A percentile compares a stretch with the other conserved stretches of the same genome.
phyloP scores from a whole-genome alignment of 805 yeast species.

The Yamadazyma takamatsuzukensis region DNA sequence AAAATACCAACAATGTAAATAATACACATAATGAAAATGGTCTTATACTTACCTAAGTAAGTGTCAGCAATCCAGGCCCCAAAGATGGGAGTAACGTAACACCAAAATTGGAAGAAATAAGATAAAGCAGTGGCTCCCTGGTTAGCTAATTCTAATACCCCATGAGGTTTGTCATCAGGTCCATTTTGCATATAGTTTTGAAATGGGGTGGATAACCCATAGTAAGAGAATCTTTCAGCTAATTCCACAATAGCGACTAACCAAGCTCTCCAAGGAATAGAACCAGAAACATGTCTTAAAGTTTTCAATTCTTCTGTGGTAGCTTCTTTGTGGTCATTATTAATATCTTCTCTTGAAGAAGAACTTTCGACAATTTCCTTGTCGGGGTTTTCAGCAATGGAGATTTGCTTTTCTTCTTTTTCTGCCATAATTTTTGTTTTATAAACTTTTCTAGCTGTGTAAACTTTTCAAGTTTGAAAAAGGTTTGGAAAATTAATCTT shows the following conservation, averaged over 20 bases:
- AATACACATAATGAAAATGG: constrained; percentile 58
- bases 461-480: too few species aligned
- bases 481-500: too few species aligned
- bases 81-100: constrained; percentile 73
- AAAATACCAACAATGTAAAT: constrained; percentile 61
- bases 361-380: too few species aligned
- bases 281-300: constrained; percentile 50
- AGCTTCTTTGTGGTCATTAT: constrained; percentile 43
- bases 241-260: constrained; percentile 69
- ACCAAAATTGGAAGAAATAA: constrained; percentile 77
- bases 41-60: constrained; percentile 66
- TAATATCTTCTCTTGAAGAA: too few species aligned
- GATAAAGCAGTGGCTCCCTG: constrained; percentile 69
- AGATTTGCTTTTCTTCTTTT: neutral
- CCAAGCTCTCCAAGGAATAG: constrained; percentile 55
- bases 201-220: constrained; percentile 73
- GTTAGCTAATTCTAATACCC: constrained; percentile 55
- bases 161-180: constrained; percentile 37
- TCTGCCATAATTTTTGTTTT: neutral
- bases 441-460: too few species aligned
- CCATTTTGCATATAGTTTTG: constrained; percentile 72
- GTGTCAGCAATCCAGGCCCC: constrained; percentile 78
- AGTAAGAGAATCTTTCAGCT: constrained; percentile 78
- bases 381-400: neutral
- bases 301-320: constrained; percentile 52